These are phyloP conservation scores for Fusarium cyanostomum DNA, from an alignment of 2,329 filamentous ascomycete genomes.

Conservation along the genomic window DNA sequence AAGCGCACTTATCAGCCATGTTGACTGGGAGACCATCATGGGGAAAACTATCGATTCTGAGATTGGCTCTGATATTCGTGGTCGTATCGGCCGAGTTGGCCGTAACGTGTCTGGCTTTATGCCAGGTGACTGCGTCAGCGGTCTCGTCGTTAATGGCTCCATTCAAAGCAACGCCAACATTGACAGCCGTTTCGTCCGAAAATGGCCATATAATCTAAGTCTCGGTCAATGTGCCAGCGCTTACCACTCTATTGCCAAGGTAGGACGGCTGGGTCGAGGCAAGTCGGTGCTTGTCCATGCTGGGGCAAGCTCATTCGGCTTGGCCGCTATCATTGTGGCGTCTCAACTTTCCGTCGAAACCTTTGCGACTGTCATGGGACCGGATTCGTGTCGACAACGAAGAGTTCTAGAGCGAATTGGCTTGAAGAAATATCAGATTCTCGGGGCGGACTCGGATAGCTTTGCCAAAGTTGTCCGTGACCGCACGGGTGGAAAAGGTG, in stretches of 20 bases:
- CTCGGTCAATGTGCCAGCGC: slow-evolving; percentile 55
- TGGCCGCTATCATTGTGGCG: slow-evolving; percentile 56
- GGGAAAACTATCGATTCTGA: slow-evolving; percentile 45
- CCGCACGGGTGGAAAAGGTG: slow-evolving; percentile 46
- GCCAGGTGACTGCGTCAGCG: slow-evolving; percentile 54
- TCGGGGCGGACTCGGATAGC: slow-evolving; percentile 49
- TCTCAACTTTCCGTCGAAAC: slow-evolving; percentile 51
- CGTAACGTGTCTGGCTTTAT: slow-evolving; percentile 44
- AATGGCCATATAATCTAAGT: slow-evolving; percentile 40
- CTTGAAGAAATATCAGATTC: slow-evolving; percentile 50
- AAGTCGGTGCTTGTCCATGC: slow-evolving; percentile 55
- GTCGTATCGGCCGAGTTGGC: slow-evolving; percentile 50
- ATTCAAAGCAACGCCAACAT: slow-evolving; percentile 49
- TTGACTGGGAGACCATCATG: slow-evolving; percentile 50
- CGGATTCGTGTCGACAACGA: slow-evolving; percentile 47
- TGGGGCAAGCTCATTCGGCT: slow-evolving; percentile 55
- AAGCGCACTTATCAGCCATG: slow-evolving; percentile 47
- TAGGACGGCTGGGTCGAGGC: slow-evolving; percentile 42
- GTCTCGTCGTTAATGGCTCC: slow-evolving; percentile 48
- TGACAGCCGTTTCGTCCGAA: slow-evolving; percentile 50
- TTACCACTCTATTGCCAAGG: slow-evolving; percentile 52
- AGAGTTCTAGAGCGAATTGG: slow-evolving; percentile 48
- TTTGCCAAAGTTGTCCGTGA: slow-evolving; percentile 48
- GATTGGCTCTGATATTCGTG: slow-evolving; percentile 55
- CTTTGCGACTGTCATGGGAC: slow-evolving; percentile 53